These are phyloP conservation scores for Blepharisma japonicum DNA, from an alignment of 73 alveolate species.

Conservation along the genomic window DNA sequence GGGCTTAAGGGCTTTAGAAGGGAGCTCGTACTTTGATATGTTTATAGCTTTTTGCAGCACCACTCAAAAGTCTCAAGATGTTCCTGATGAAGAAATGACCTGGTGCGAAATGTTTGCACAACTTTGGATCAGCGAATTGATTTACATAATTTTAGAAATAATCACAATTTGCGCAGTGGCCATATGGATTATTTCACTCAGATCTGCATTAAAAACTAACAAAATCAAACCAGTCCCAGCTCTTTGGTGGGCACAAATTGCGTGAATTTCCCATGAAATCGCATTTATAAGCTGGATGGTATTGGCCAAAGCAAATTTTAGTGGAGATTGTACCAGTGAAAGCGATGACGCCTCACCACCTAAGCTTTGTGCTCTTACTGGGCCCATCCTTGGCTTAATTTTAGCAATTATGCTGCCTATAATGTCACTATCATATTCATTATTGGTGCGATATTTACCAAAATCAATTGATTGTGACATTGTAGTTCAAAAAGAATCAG, in stretches of 20 bases:
- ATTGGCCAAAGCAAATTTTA: background rate
- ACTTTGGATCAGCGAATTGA: background rate
- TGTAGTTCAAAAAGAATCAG: no score
- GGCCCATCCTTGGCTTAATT: constrained; percentile 20
- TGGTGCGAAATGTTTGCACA: constrained; percentile 15
- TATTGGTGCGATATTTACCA: no score
- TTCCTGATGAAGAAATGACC: background rate
- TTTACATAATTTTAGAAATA: background rate
- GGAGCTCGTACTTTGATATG: no score
- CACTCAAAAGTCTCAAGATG: no score
- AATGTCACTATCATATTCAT: background rate
- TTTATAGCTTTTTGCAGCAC: no score
- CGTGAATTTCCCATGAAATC: background rate
- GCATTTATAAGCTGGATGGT: constrained; percentile 18
- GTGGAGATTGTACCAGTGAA: background rate
- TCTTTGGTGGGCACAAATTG: background rate
- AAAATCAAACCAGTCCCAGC: background rate
- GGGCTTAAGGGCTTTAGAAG: no score
- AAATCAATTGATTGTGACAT: no score
- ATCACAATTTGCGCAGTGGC: background rate
- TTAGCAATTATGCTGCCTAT: background rate
- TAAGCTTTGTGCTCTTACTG: constrained; percentile 7
- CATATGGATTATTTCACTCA: background rate
- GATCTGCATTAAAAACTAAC: background rate
- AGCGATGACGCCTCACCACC: constrained; percentile 6